These are phyloP conservation scores for Panus rudis DNA, from an alignment of 768 basidiomycete genomes.

Conservation along the genomic window DNA sequence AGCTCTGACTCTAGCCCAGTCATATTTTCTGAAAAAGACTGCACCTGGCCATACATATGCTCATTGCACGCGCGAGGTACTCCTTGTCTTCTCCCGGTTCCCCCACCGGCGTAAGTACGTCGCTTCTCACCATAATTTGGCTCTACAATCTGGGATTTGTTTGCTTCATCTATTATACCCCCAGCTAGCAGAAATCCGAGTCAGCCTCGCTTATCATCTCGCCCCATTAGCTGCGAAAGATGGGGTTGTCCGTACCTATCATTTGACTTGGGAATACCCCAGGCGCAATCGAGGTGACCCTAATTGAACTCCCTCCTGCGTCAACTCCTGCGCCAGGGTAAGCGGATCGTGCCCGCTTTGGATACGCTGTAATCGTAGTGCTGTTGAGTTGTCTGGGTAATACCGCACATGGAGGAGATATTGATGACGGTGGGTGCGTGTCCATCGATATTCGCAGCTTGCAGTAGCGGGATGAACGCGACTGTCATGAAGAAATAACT, in stretches of 20 bases:
- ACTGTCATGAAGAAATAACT: slow-evolving; percentile 36
- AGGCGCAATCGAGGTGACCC: slow-evolving; percentile 31
- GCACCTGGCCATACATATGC: slow-evolving; percentile 30
- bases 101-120: slow-evolving; percentile 28
- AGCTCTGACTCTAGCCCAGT: neutral
- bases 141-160: slow-evolving; percentile 26
- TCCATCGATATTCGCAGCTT: slow-evolving; percentile 23
- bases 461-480: slow-evolving; percentile 39
- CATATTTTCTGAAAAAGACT: slow-evolving; percentile 2
- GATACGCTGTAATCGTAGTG: slow-evolving; percentile 40
- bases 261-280: slow-evolving; percentile 33
- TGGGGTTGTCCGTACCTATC: slow-evolving; percentile 20
- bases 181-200: neutral
- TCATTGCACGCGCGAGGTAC: slow-evolving; percentile 27
- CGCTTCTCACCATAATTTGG: slow-evolving; percentile 26
- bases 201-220: neutral
- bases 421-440: slow-evolving; percentile 36
- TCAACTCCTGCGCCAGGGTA: slow-evolving; percentile 32
- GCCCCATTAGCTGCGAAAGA: neutral
- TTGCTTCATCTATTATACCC: slow-evolving; percentile 17
- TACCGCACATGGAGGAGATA: slow-evolving; percentile 35
- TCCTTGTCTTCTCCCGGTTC: slow-evolving; percentile 31
- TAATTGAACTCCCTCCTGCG: slow-evolving; percentile 22
- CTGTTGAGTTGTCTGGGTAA: slow-evolving; percentile 32
- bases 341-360: slow-evolving; percentile 32